These are phyloP conservation scores for Aspergillus piperis DNA, from an alignment of 2,329 filamentous ascomycete species.

Conservation along the genomic window DNA sequence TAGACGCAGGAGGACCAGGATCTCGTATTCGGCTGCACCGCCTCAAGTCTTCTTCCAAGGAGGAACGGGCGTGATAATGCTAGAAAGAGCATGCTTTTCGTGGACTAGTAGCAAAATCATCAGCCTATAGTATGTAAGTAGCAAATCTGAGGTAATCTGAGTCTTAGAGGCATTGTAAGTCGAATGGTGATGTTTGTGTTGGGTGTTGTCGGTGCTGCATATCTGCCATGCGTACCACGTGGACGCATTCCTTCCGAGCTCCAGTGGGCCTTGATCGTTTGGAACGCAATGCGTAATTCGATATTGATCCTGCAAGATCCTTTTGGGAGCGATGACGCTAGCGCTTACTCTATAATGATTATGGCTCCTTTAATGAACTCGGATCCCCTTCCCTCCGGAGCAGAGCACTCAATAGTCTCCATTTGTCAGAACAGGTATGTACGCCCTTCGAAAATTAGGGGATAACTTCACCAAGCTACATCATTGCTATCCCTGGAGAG, in stretches of 20 bases:
- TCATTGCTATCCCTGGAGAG: background rate
- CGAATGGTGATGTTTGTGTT: background rate
- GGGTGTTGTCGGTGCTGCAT: background rate
- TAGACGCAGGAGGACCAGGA: background rate
- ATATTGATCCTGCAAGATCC: background rate
- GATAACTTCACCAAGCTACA: background rate
- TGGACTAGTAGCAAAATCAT: background rate
- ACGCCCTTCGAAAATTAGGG: too few species aligned
- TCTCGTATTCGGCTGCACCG: background rate
- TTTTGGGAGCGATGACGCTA: background rate
- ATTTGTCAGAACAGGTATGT: background rate
- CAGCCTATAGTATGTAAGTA: background rate
- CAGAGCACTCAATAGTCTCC: background rate
- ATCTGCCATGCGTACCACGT: background rate
- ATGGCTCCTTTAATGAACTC: background rate
- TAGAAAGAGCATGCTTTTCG: background rate
- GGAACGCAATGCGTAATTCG: background rate
- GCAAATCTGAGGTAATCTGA: background rate
- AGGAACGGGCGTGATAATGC: background rate
- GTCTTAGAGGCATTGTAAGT: background rate
- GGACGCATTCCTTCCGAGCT: background rate
- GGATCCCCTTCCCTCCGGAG: too few species aligned
- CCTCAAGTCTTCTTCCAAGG: background rate
- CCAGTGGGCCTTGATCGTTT: background rate
- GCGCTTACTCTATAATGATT: background rate